Base-by-base conservation (phyloP, 2,329 filamentous ascomycete genomes). In the Fusarium sp. region DNA sequence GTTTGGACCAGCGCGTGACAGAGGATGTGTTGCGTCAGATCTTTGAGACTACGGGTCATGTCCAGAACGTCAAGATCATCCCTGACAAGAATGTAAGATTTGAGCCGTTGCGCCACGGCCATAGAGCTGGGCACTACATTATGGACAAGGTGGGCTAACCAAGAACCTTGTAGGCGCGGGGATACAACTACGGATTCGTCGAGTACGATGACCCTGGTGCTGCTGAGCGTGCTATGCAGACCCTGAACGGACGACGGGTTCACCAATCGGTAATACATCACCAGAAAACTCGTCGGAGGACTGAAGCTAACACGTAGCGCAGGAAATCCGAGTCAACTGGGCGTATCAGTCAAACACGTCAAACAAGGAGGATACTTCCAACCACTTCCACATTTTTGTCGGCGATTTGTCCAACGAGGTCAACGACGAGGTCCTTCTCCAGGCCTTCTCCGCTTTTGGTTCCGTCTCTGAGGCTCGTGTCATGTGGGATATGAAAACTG, bases 401-500 rank as follows among this genome's bases (percentile, higher is more conserved):
- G 96, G 96, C 71, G 96, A 99, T 82, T 86, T 99, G 66, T 98
- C 95, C 78, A 99, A 99, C 80, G 96, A 99, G 84, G 96, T 99
- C 83, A 99, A 99, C 79, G 96, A 99, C 79, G 96, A 99, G 80
- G 91, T 98, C 62, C 89, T 99, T 24, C 88, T 93, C 18, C 95
- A 98, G 84, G 96, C 96, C 14, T 99, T 99, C 85, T 97, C 94
- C 57, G 94, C 94, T 52, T 99, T 98, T 83, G 96, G 96, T 45
- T 94, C 92, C 14, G 95, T 99, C 58, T 99, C 96, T 4, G 96
- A 99, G 84, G 96, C 96, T 69, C 95, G 96, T 79, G 96, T 99
- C 74, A 99, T 99, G 96, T 99, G 96, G 96, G 96, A 99, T 83
- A 99, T 99, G 96, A 99, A 99, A 89, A 99, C 96, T 38, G 96